Percentiles rank a stretch among this genome's conserved stretches.
These are phyloP conservation scores for Ophiostoma populinum DNA, from an alignment of 2,329 filamentous ascomycete species.

Conservation along the genomic window DNA sequence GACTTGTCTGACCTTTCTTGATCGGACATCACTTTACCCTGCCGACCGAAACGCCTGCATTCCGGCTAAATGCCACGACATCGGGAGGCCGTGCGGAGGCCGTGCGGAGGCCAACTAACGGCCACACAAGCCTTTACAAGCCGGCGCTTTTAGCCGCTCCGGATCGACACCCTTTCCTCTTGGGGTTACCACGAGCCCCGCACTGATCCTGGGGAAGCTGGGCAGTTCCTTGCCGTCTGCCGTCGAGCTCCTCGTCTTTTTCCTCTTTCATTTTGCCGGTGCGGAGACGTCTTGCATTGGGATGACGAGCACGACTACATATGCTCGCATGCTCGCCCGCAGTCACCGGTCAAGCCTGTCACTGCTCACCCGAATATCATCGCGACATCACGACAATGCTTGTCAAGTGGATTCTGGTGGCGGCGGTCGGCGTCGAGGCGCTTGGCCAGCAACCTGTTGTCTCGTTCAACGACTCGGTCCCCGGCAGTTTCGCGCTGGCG, in stretches of 20 bases:
- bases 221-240: too few relatives aligned
- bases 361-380: neutral
- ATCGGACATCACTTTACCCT: too few relatives aligned
- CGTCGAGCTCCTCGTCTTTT: neutral
- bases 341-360: neutral
- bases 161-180: too few relatives aligned
- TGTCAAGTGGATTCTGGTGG: neutral
- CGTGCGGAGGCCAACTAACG: too few relatives aligned
- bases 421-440: constrained; percentile 15
- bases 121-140: too few relatives aligned
- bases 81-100: too few relatives aligned
- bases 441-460: constrained; percentile 34
- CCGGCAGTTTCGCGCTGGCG: constrained; percentile 18
- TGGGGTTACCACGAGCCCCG: too few relatives aligned
- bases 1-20: too few relatives aligned
- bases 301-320: neutral
- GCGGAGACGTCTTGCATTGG: neutral
- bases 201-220: too few relatives aligned
- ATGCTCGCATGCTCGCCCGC: neutral
- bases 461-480: constrained; percentile 18
- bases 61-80: too few relatives aligned
- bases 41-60: too few relatives aligned
- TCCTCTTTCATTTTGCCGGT: neutral
- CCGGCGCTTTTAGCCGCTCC: too few relatives aligned
- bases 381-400: constrained; percentile 1